Conservation (phyloP, 2,329 filamentous ascomycete species). For the Rachicladosporium sp. region DNA sequence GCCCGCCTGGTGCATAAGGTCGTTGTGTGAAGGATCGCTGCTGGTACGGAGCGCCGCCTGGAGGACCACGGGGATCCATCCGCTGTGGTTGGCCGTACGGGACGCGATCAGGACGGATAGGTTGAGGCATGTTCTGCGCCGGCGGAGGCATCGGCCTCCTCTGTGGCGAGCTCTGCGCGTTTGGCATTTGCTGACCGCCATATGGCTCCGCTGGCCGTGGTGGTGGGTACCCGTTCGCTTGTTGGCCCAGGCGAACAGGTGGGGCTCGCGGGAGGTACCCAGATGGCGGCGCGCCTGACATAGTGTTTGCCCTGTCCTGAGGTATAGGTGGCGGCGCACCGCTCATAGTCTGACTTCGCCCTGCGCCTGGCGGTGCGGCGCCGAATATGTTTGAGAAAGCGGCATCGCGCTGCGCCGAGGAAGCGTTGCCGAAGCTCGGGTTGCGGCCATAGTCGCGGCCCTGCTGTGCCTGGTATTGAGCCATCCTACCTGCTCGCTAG, state of each 20-base stretch:
- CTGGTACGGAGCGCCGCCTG: slow-evolving; percentile 35
- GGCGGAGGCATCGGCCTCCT: slow-evolving; percentile 24
- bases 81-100: slow-evolving; percentile 62
- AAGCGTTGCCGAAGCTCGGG: slow-evolving; percentile 39
- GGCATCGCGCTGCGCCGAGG: slow-evolving; percentile 66
- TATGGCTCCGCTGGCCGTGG: slow-evolving; percentile 9
- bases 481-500: slow-evolving; percentile 31
- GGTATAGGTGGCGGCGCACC: slow-evolving; percentile 55
- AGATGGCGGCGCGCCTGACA: slow-evolving; percentile 31
- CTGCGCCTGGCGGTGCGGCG: slow-evolving; percentile 60
- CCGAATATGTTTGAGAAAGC: slow-evolving; percentile 96
- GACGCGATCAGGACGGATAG: slow-evolving; percentile 49
- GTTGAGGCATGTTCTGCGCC: slow-evolving; percentile 48
- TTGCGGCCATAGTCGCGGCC: slow-evolving; percentile 42
- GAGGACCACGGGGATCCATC: slow-evolving; percentile 47
- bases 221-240: slow-evolving; percentile 21
- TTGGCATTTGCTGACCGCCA: slow-evolving; percentile 1
- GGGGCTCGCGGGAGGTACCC: slow-evolving; percentile 51
- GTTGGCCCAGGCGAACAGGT: slow-evolving; percentile 38
- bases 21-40: slow-evolving; percentile 21
- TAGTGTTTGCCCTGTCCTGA: slow-evolving; percentile 63
- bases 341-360: slow-evolving; percentile 91
- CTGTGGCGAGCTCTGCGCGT: slow-evolving; percentile 25
- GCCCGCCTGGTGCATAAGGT: slow-evolving; percentile 16
- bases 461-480: slow-evolving; percentile 52